phyloP scores from a whole-genome alignment of 345 rosid species.

The Mallotus nudiflorus region DNA sequence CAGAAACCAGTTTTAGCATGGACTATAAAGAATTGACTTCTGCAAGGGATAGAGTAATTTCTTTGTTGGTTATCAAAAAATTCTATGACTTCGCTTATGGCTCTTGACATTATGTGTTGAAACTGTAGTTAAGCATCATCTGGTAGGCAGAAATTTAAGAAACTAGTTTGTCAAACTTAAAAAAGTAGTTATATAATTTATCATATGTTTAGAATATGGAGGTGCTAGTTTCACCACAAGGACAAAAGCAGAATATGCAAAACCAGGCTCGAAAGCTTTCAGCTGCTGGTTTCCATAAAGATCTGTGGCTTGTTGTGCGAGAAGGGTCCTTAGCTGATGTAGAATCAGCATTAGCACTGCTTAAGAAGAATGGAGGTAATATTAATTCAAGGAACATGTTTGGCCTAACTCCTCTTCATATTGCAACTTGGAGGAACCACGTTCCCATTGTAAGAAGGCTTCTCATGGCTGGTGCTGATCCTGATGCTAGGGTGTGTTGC shows the following conservation, averaged over 20 bases:
- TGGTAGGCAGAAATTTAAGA: background rate
- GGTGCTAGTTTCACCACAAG: conserved; percentile 55
- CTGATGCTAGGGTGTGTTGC: conserved; percentile 89
- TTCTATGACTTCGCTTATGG: conserved; percentile 14
- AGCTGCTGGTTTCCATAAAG: conserved; percentile 47
- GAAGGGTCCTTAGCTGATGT: conserved; percentile 88
- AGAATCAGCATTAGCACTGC: conserved; percentile 56
- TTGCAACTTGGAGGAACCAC: conserved; percentile 94
- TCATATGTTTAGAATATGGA: conserved; percentile 41
- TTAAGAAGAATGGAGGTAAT: conserved; percentile 86
- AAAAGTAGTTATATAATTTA: conserved; percentile 14
- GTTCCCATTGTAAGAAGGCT: conserved; percentile 86
- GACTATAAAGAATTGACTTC: conserved; percentile 23
- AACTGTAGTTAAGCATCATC: conserved; percentile 12
- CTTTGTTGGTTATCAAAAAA: conserved; percentile 13
- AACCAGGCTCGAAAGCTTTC: conserved; percentile 48
- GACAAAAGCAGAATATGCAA: conserved; percentile 53
- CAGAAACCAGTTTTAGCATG: conserved; percentile 9
- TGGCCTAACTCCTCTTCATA: conserved; percentile 88
- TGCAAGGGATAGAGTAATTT: conserved; percentile 17
- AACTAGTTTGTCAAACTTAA: conserved; percentile 6
- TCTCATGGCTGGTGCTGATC: conserved; percentile 92
- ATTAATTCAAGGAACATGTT: conserved; percentile 64
- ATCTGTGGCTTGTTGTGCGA: conserved; percentile 72
- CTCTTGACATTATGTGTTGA: conserved; percentile 7